phyloP scores from a whole-genome alignment of 2,329 filamentous ascomycete species.

The Lasiodiplodia sp. region DNA sequence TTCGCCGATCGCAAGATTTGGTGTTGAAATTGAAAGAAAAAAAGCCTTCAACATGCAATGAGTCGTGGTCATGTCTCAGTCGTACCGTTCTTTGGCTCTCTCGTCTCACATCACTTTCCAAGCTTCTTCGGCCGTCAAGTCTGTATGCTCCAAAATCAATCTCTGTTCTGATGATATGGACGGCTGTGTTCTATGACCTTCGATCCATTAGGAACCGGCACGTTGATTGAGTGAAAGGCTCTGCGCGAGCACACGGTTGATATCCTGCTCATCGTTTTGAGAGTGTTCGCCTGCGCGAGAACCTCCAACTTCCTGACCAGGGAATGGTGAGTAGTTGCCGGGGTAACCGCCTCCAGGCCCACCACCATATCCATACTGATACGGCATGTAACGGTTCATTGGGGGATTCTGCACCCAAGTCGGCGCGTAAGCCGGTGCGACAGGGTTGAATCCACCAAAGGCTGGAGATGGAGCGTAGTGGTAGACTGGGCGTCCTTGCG shows the following conservation, averaged over 20 bases:
- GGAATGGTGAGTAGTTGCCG: constrained; percentile 9
- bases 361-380: constrained; percentile 16
- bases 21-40: constrained; percentile 1
- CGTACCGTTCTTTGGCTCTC: constrained; percentile 4
- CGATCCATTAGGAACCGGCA: constrained; percentile 13
- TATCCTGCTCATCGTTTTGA: constrained; percentile 20
- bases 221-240: constrained; percentile 21
- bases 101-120: constrained; percentile 11
- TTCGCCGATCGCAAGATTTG: constrained; percentile 9
- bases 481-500: constrained; percentile 11
- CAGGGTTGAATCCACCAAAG: constrained; percentile 29
- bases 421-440: constrained; percentile 25
- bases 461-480: constrained; percentile 21
- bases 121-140: constrained; percentile 4
- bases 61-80: constrained; percentile 20
- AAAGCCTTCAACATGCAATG: constrained; percentile 16
- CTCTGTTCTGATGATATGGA: constrained; percentile 2
- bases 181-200: background rate
- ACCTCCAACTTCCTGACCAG: constrained; percentile 13
- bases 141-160: background rate
- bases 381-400: constrained; percentile 25
- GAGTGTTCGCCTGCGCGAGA: constrained; percentile 3
- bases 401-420: constrained; percentile 27
- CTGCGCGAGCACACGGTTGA: constrained; percentile 5
- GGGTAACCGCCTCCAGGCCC: constrained; percentile 24